phyloP scores from a whole-genome alignment of 2,329 filamentous ascomycete species.

The Thielaviopsis populi region DNA sequence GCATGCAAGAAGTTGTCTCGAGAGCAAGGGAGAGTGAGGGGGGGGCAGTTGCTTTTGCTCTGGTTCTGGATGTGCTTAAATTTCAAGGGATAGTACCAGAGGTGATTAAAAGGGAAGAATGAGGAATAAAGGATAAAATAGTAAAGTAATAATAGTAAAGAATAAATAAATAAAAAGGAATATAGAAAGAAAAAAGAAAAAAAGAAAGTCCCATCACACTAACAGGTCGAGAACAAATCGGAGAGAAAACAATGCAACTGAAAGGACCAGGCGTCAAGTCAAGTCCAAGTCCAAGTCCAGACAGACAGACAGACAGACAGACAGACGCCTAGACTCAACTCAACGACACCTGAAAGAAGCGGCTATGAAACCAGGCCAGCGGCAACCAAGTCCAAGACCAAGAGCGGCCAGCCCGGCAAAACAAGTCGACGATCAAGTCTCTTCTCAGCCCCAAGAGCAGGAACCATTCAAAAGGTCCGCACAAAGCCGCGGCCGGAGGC shows the following conservation, averaged over 20 bases:
- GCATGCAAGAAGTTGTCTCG: slow-evolving; percentile 1
- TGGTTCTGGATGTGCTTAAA: background rate
- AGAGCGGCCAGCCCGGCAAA: background rate
- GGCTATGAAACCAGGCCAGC: background rate
- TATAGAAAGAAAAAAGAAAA: background rate
- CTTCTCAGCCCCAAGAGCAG: background rate
- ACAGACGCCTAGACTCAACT: background rate
- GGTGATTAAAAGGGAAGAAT: background rate
- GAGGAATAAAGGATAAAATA: background rate
- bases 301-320: background rate
- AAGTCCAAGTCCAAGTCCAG: background rate
- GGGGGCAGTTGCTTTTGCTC: background rate
- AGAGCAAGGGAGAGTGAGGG: background rate
- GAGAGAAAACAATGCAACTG: background rate
- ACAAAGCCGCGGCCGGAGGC: background rate
- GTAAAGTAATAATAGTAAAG: background rate
- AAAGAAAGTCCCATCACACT: background rate
- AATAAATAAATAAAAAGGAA: background rate
- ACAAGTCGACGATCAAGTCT: background rate
- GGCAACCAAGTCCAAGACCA: background rate
- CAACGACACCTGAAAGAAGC: background rate
- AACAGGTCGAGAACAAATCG: background rate
- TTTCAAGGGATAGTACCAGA: background rate
- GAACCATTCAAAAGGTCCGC: background rate
- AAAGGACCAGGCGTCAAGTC: background rate